Evolutionary conservation across 129 eudicot species (phyloP), one percentile per base, ranked within the genome.

Genomic region (Flaveria ramosissima): DNA sequence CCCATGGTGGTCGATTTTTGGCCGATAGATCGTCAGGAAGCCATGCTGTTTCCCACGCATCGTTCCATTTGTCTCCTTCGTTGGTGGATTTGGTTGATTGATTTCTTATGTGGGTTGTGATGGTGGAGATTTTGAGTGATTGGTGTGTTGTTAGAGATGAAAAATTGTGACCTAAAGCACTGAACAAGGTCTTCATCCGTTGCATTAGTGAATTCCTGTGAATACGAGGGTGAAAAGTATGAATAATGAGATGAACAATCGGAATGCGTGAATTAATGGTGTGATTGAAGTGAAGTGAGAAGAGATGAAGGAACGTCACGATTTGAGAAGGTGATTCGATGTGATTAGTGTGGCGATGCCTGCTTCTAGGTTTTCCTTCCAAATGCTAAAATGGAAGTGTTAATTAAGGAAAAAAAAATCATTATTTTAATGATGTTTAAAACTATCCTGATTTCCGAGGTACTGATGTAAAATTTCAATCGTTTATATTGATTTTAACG

Each of bases 31-130:
- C 89, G 24, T 93, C 96, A 0, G 98, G 98, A 17, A 93, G 93
- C 98, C 98, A 93, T 1, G 96, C 93, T 10, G 96, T 80, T 77
- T 93, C 98, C 98, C 98, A 93, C 0, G 93, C 89, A 15, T 91
- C 91, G 83, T 91, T 91, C 98, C 98, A 91, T 65, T 93, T 90
- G 8, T 89, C 92, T 27, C 82, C 78, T 9, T 81, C 86, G 42
- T 78, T 83, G 59, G 85, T 73, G 20, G 91, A 86, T 16, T 78
- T 83, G 59, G 85, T 73, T 26, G 91, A 86, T 16, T 84, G 79
- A 17, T 32, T 77, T 16, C 82, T 78, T 62, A 73, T 51, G 27
- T 14, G 19, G 64, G 80, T 41, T 62, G 78, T 62, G 8, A 72
- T 15, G 13, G 77, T 75, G 80, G 80, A 36, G 62, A 17, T 21